Evolutionary conservation across 345 rosid genomes (phyloP).

Genomic region (Balakata baccata): DNA sequence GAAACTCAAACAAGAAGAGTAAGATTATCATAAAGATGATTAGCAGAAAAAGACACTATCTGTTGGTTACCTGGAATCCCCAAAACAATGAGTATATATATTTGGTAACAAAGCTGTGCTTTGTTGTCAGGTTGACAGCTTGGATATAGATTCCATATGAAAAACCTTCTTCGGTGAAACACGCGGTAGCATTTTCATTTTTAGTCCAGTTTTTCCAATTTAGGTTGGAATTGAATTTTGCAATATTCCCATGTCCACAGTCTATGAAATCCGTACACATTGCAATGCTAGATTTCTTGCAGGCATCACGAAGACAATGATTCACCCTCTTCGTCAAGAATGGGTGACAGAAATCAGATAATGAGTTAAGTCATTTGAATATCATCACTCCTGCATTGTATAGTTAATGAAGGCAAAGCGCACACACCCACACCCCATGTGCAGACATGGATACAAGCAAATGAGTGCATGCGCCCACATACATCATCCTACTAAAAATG

Average conservation of each 20-base stretch:
- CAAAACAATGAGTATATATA: slow-evolving; percentile 75
- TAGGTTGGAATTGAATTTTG: accelerated
- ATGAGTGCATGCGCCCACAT: too few relatives aligned
- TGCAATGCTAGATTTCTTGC: slow-evolving; percentile 5
- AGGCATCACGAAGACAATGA: slow-evolving; percentile 73
- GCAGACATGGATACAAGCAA: too few relatives aligned
- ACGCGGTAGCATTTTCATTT: slow-evolving; percentile 38
- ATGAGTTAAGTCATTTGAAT: background rate
- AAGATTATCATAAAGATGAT: background rate
- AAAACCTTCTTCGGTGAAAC: slow-evolving; percentile 45
- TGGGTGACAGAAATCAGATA: background rate
- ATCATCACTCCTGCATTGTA: background rate
- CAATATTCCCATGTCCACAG: slow-evolving; percentile 43
- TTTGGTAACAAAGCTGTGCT: slow-evolving; percentile 43
- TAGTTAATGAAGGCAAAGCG: background rate
- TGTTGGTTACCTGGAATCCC: slow-evolving; percentile 80
- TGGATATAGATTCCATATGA: slow-evolving; percentile 53
- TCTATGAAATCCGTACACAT: slow-evolving; percentile 50
- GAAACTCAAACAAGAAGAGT: background rate
- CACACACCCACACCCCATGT: too few relatives aligned
- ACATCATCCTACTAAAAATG: too few relatives aligned
- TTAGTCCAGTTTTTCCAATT: slow-evolving; percentile 29
- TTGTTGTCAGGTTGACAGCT: slow-evolving; percentile 56
- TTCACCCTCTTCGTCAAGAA: slow-evolving; percentile 68
- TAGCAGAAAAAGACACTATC: background rate